Percentiles rank a stretch among this genome's conserved stretches.
These are phyloP conservation scores for Podospora pseudoanserina DNA, from an alignment of 495 filamentous ascomycete species.

Conservation along the genomic window DNA sequence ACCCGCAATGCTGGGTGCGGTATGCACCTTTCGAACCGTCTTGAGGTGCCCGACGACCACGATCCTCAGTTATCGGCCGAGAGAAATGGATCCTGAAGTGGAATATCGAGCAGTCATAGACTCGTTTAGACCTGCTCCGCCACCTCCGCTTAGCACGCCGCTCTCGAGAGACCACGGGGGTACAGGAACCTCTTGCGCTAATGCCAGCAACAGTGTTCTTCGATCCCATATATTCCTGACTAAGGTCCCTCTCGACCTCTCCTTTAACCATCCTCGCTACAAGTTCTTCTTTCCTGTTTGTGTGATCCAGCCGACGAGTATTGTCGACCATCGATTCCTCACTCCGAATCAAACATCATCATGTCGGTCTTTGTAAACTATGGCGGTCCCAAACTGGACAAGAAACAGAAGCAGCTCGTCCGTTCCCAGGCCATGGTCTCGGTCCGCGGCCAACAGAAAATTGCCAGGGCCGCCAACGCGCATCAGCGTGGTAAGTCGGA, in stretches of 20 bases:
- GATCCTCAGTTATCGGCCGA: neutral
- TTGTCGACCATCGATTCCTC: neutral
- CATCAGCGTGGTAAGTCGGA: neutral
- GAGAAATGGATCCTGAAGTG: neutral
- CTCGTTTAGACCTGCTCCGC: neutral
- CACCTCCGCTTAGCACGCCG: neutral
- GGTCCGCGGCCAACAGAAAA: conserved; percentile 8
- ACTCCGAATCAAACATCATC: neutral
- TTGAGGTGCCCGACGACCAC: neutral
- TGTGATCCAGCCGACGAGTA: neutral
- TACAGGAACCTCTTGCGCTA: neutral
- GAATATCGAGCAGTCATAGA: neutral
- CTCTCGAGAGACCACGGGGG: neutral
- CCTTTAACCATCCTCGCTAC: neutral
- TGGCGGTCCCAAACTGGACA: conserved; percentile 15
- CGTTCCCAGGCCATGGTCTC: conserved; percentile 16
- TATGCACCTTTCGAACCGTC: neutral
- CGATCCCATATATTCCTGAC: neutral
- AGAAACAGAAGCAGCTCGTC: conserved; percentile 12
- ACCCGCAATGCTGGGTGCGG: neutral
- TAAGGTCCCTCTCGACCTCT: neutral
- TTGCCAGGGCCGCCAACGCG: neutral
- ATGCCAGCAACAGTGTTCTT: neutral
- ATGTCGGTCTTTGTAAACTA: conserved; percentile 20
- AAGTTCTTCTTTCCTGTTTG: neutral